Evolutionary conservation across 1,284 basidiomycete genomes (phyloP).

Genomic region (Violaceomyces palustris): DNA sequence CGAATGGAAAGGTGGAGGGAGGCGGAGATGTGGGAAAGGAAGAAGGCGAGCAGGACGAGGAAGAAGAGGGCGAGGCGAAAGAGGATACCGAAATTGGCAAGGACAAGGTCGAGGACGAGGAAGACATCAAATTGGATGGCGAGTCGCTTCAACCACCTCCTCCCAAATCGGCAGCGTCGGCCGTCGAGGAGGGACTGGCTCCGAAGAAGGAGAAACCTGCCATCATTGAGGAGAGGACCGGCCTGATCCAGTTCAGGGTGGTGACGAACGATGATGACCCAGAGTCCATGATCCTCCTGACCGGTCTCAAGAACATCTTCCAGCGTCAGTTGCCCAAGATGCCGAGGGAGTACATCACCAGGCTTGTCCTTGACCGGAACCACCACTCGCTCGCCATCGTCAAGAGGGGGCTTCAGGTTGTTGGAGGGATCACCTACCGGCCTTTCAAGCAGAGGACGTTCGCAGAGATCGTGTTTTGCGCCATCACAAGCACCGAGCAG

Average conservation of each 20-base stretch:
- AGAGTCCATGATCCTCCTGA: constrained; percentile 69
- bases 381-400: constrained; percentile 90
- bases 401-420: constrained; percentile 89
- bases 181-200: constrained; percentile 18
- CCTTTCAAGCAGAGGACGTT: constrained; percentile 93
- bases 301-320: constrained; percentile 91
- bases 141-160: constrained; percentile 14
- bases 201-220: constrained; percentile 59
- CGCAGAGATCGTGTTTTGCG: constrained; percentile 98
- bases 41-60: background rate
- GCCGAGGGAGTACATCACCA: constrained; percentile 96
- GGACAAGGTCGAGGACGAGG: constrained; percentile 22
- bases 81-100: background rate
- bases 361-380: constrained; percentile 87
- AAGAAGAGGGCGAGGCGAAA: background rate
- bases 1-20: background rate
- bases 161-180: constrained; percentile 20
- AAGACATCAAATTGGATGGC: constrained; percentile 22
- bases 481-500: constrained; percentile 91
- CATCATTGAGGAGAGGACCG: constrained; percentile 72
- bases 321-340: constrained; percentile 98
- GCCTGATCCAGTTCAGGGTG: constrained; percentile 77
- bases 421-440: constrained; percentile 94
- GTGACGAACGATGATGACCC: constrained; percentile 78
- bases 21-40: constrained; percentile 1